Evolutionary conservation across 208 protist species (phyloP).

Genomic region (Acanthamoeba culbertsoni): DNA sequence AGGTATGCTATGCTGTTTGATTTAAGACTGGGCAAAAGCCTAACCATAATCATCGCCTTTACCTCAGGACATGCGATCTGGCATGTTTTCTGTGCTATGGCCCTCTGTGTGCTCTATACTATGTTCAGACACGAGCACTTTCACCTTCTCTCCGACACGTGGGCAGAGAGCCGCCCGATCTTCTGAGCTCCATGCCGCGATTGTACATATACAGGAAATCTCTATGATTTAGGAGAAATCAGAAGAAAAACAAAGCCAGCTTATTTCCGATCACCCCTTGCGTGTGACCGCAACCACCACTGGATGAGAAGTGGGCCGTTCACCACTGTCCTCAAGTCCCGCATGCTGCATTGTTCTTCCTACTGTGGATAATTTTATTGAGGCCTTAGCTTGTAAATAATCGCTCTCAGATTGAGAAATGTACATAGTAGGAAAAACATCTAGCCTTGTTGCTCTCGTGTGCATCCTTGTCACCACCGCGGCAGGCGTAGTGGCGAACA

Average conservation of each 20-base stretch:
- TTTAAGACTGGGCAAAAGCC: too few relatives aligned
- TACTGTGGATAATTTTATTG: too few relatives aligned
- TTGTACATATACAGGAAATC: neutral
- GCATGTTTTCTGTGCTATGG: constrained; percentile 16
- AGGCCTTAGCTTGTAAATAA: too few relatives aligned
- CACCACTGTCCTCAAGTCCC: too few relatives aligned
- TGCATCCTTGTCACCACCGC: too few relatives aligned
- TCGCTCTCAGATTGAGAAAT: too few relatives aligned
- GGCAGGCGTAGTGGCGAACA: neutral
- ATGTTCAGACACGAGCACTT: constrained; percentile 49
- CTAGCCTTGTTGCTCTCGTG: too few relatives aligned
- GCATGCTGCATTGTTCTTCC: too few relatives aligned
- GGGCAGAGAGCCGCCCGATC: neutral
- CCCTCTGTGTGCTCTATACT: constrained; percentile 14
- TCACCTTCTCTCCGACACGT: constrained; percentile 7
- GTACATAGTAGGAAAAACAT: too few relatives aligned
- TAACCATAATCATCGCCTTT: neutral
- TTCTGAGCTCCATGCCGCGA: neutral
- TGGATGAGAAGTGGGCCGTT: too few relatives aligned
- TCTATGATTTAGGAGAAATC: too few relatives aligned
- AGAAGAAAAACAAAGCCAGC: neutral
- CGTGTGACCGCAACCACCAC: neutral
- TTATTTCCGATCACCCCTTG: neutral
- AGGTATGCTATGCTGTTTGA: neutral
- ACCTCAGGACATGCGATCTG: neutral